These are phyloP conservation scores for Ogataea salicorniae DNA, from an alignment of 805 yeast species.

Conservation along the genomic window DNA sequence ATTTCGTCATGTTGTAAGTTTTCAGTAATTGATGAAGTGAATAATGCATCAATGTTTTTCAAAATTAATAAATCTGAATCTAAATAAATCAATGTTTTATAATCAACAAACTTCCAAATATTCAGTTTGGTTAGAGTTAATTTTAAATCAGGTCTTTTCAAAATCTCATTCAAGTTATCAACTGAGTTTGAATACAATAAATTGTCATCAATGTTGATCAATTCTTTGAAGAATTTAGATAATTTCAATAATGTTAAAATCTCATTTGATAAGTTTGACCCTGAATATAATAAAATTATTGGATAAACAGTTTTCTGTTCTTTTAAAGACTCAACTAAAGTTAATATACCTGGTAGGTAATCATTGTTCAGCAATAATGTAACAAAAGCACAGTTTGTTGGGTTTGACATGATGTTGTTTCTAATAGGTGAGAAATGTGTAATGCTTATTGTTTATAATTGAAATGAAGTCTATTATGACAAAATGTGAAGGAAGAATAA, in stretches of 20 bases:
- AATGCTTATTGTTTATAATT: background rate
- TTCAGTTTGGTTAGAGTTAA: slow-evolving; percentile 49
- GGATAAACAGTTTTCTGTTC: slow-evolving; percentile 16
- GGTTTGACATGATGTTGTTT: slow-evolving; percentile 5
- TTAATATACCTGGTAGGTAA: slow-evolving; percentile 35
- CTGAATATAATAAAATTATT: slow-evolving; percentile 21
- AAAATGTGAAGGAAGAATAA: too few relatives aligned
- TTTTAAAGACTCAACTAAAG: slow-evolving; percentile 26
- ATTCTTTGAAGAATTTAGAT: slow-evolving; percentile 13
- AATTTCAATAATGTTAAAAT: slow-evolving; percentile 7
- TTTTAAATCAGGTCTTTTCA: slow-evolving; percentile 28
- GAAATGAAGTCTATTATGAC: background rate
- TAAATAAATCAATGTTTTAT: slow-evolving; percentile 48
- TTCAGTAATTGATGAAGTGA: slow-evolving; percentile 21
- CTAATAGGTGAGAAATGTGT: background rate
- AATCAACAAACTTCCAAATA: slow-evolving; percentile 42
- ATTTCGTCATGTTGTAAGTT: slow-evolving; percentile 20
- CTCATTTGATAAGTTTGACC: slow-evolving; percentile 9
- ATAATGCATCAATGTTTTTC: slow-evolving; percentile 28
- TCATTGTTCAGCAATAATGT: slow-evolving; percentile 31
- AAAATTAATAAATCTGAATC: slow-evolving; percentile 55
- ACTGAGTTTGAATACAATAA: slow-evolving; percentile 18
- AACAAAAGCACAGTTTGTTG: slow-evolving; percentile 21
- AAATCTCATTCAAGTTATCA: slow-evolving; percentile 14
- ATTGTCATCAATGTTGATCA: slow-evolving; percentile 20